phyloP scores from a whole-genome alignment of 495 filamentous ascomycete genomes.

The Penicillium manginii region DNA sequence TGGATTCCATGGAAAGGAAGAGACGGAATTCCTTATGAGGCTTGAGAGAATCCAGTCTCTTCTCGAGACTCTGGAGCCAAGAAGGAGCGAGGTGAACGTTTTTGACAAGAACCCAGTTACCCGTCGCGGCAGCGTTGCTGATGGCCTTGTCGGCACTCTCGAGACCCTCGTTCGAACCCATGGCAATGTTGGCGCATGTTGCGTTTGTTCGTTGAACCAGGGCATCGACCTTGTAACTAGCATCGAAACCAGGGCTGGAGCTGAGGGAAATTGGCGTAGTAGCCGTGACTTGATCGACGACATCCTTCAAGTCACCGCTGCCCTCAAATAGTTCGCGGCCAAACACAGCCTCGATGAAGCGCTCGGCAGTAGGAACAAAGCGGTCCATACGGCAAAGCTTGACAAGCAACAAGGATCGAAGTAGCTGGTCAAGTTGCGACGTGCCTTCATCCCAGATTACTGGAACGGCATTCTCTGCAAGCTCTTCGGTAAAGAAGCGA shows the following conservation, averaged over 20 bases:
- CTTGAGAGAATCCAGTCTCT: constrained; percentile 92
- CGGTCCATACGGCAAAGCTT: constrained; percentile 95
- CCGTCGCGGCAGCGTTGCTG: constrained; percentile 86
- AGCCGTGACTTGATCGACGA: constrained; percentile 80
- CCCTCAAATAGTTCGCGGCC: constrained; percentile 81
- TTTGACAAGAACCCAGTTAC: constrained; percentile 97
- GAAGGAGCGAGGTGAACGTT: constrained; percentile 96
- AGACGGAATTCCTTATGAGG: constrained; percentile 92
- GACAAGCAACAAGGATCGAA: constrained; percentile 83
- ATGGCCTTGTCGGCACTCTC: constrained; percentile 95
- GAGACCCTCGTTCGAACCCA: constrained; percentile 95
- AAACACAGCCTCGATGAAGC: constrained; percentile 87
- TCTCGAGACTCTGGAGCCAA: constrained; percentile 97
- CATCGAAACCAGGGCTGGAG: constrained; percentile 95
- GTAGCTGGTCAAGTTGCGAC: constrained; percentile 70
- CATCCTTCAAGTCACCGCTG: constrained; percentile 80
- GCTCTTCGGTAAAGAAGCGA: constrained; percentile 78
- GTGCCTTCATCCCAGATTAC: constrained; percentile 69
- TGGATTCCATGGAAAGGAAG: constrained; percentile 98
- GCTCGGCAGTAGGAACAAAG: constrained; percentile 88
- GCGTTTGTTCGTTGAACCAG: constrained; percentile 81
- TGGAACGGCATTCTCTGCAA: constrained; percentile 88
- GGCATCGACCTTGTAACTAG: constrained; percentile 97
- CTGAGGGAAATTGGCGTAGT: constrained; percentile 87
- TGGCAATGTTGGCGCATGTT: constrained; percentile 93